Percentiles rank a stretch among this genome's conserved stretches.
Evolutionary conservation across 768 basidiomycete genomes (phyloP).

Genomic region (Tubosaeta brunneosetosa): DNA sequence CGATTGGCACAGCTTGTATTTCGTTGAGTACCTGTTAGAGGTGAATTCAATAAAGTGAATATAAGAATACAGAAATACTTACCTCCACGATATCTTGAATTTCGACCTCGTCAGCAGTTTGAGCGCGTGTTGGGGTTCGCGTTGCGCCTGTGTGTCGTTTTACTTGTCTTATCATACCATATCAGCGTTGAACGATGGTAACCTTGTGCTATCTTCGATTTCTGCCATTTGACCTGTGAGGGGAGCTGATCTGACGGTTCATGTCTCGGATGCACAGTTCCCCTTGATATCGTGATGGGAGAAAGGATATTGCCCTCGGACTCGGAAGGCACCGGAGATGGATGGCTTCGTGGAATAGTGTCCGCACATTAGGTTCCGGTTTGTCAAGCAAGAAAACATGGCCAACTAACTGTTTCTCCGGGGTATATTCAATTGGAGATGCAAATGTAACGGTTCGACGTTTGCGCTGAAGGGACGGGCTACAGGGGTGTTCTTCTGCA

Average conservation of each 20-base stretch:
- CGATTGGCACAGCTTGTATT: conserved; percentile 40
- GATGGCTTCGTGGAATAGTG: neutral
- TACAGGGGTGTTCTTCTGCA: neutral
- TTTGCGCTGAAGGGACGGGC: conserved; percentile 5
- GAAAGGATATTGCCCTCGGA: conserved; percentile 11
- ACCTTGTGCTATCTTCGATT: conserved; percentile 7
- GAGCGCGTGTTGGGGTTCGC: conserved; percentile 1
- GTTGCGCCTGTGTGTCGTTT: neutral
- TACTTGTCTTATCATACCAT: neutral
- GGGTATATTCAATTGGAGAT: conserved; percentile 20
- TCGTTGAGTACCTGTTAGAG: conserved; percentile 42
- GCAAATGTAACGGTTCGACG: conserved; percentile 28
- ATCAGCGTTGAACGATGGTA: neutral
- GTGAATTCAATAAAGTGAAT: neutral
- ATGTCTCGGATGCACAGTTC: neutral
- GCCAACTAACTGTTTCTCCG: conserved; percentile 12
- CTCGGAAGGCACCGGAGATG: conserved; percentile 1
- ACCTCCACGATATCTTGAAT: conserved; percentile 43
- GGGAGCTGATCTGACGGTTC: conserved; percentile 1
- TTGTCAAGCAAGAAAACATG: neutral
- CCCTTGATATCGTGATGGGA: conserved; percentile 12
- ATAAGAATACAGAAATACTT: conserved; percentile 8
- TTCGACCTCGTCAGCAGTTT: conserved; percentile 7
- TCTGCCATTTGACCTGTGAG: conserved; percentile 3
- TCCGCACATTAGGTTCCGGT: neutral